Evolutionary conservation across 805 yeast species (phyloP).

Genomic region (Saturnispora dispora): DNA sequence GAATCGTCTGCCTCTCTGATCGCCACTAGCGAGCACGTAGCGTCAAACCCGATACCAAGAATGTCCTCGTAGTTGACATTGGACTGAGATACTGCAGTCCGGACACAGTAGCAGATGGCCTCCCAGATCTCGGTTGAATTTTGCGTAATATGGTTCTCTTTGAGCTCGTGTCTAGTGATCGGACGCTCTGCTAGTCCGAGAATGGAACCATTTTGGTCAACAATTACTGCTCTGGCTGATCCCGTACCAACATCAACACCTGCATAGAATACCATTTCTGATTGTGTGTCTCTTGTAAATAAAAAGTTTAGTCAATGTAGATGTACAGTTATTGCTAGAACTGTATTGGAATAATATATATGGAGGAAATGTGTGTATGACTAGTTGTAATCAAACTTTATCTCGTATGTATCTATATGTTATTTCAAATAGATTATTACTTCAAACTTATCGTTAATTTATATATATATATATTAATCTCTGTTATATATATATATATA

Average conservation of each 20-base stretch:
- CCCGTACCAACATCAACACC: constrained; percentile 78
- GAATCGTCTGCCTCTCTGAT: constrained; percentile 52
- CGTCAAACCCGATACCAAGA: constrained; percentile 91
- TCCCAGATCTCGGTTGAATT: constrained; percentile 89
- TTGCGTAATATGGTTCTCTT: constrained; percentile 72
- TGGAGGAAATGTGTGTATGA: too few relatives aligned
- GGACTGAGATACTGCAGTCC: constrained; percentile 62
- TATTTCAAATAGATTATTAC: too few relatives aligned
- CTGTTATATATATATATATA: too few relatives aligned
- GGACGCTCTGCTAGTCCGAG: constrained; percentile 71
- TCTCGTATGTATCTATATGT: too few relatives aligned
- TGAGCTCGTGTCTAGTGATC: constrained; percentile 66
- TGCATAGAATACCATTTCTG: constrained; percentile 24
- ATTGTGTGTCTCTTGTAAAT: too few relatives aligned
- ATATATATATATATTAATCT: too few relatives aligned
- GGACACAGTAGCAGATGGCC: constrained; percentile 74
- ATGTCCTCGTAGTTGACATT: constrained; percentile 60
- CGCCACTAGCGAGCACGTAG: constrained; percentile 91
- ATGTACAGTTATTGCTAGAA: too few relatives aligned
- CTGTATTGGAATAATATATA: too few relatives aligned
- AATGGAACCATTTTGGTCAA: constrained; percentile 76
- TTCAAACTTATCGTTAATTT: too few relatives aligned
- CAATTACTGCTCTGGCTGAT: constrained; percentile 88
- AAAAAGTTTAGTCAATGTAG: too few relatives aligned
- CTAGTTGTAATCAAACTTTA: too few relatives aligned